phyloP scores from a whole-genome alignment of 768 basidiomycete genomes.

The Lactarius sp. region DNA sequence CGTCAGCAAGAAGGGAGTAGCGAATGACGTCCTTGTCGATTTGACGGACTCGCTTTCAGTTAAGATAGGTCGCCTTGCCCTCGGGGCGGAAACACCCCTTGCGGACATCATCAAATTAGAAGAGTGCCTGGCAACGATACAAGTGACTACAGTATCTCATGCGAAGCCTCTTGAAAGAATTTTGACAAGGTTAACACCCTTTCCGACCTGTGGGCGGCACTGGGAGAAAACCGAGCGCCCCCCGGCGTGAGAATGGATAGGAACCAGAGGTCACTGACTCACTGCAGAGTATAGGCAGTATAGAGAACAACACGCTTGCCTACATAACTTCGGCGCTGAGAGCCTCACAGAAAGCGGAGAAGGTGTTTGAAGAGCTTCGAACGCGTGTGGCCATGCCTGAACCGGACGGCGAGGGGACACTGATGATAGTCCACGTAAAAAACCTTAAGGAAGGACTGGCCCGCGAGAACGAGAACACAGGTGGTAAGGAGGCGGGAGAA shows the following conservation, averaged over 20 bases:
- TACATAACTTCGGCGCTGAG: not conserved
- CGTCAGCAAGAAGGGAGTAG: not conserved
- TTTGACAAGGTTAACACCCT: not conserved
- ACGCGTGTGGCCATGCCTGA: not conserved
- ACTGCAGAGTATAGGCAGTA: not conserved
- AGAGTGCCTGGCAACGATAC: not conserved
- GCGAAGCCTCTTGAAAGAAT: not conserved
- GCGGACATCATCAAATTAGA: not conserved
- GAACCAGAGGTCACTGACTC: not conserved
- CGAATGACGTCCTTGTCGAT: not conserved
- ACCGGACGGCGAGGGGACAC: not conserved
- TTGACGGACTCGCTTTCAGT: not conserved
- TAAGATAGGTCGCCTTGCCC: constrained; percentile 1
- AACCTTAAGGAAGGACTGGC: not conserved
- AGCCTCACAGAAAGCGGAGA: not conserved
- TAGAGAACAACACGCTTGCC: not conserved
- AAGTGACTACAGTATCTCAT: not conserved
- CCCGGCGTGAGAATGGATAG: not conserved
- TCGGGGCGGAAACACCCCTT: constrained; percentile 5
- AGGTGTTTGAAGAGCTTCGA: not conserved
- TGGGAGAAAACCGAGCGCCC: not conserved
- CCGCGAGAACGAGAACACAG: not conserved
- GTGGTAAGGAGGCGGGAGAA: not conserved
- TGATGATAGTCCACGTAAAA: not conserved
- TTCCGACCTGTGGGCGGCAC: not conserved